Evolutionary conservation across 2,329 filamentous ascomycete genomes (phyloP), one percentile per base, ranked within the genome.

Genomic region (Botrytis medusae): DNA sequence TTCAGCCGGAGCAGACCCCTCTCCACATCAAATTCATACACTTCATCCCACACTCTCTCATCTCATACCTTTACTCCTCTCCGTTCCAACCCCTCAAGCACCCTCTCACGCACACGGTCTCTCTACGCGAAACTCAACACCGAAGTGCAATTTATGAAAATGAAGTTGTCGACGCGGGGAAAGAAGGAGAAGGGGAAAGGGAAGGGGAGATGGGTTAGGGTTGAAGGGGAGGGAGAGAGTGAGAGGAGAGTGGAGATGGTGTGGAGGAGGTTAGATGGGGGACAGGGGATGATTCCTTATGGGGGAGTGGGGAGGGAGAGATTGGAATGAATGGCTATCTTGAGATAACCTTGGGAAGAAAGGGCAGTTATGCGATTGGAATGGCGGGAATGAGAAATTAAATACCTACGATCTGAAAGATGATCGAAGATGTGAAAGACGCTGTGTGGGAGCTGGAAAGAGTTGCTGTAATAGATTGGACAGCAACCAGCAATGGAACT

Each of bases 201-300:
- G 25, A 57, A 68, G 20, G 71, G 71, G 32, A 61, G 64, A 40
- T 72, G 71, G 71, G 40, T 72, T 46, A 68, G 37, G 42, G n/a
- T 72, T 34, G 70, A 72, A 40, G 70, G 70, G 32, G 70, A 72
- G 25, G 59, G 40, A 9, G 70, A 72, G 51, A 54, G 29, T 22
- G 70, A 72, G 62, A 72, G 48, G 48, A 68, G 32, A 4, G 40
- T 60, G 2, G 70, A 72, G 51, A 60, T 72, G 70, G 62, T 72
- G 22, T 72, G 70, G 70, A 72, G 70, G 62, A 72, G 70, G 40
- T 20, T 57, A 51, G 70, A 72, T 72, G 70, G 70, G 5, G 62
- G 42, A 1, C 70, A 68, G 69, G 69, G 69, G 0, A 72, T 72
- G 69, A 72, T 72, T 65, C 60, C 69, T 65, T 72, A 40, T 42